Base-by-base conservation (phyloP, 179 eudicot species). In the Nepenthes alata region DNA sequence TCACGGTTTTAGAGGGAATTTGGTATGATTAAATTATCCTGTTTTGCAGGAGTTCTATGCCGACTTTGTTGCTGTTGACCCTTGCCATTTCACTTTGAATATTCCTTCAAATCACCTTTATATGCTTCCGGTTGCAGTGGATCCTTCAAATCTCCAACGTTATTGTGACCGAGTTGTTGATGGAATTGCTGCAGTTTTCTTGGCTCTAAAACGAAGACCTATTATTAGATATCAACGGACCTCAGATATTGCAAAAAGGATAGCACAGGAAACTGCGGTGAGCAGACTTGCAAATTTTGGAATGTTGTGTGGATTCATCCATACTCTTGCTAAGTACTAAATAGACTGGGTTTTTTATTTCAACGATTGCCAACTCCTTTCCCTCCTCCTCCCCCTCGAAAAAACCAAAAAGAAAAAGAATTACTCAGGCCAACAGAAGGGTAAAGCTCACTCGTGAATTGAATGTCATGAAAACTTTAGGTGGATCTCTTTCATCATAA, bases 41-140 rank as follows among this genome's bases (percentile, higher is more conserved):
- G 55, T 52, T 41, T 49, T 75, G 79, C 95, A 89, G 96, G 96
- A 89, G 74, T 82, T 78, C 69, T 89, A 74, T 81, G 96, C 95
- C n/a, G 96, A 89, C 67, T 87, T 87, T 74, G 95, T 89, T 68
- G 84, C 95, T 70, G 63, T 62, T 64, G 96, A 89, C 70, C 77
- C 96, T 61, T 85, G 77, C 65, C 95, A 89, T 75, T 89, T 87
- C 72, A 74, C 82, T 53, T 70, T 89, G 50, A 89, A 89, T 64
- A 77, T 78, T 47, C 66, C 81, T 62, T 75, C 91, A 49, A 89
- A 89, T 64, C 81, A 82, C 66, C 77, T 89, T 66, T 89, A 89
- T 69, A 87, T 89, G 96, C 87, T 89, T 65, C 96, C 95, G 37
- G 96, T 88, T 49, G 94, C 82, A 5, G 73, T 82, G 63, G 96